A percentile compares a stretch with the other conserved stretches of the same genome.
These are phyloP conservation scores for Starmerella sp. DNA, from an alignment of 805 yeast genomes.

Conservation along the genomic window DNA sequence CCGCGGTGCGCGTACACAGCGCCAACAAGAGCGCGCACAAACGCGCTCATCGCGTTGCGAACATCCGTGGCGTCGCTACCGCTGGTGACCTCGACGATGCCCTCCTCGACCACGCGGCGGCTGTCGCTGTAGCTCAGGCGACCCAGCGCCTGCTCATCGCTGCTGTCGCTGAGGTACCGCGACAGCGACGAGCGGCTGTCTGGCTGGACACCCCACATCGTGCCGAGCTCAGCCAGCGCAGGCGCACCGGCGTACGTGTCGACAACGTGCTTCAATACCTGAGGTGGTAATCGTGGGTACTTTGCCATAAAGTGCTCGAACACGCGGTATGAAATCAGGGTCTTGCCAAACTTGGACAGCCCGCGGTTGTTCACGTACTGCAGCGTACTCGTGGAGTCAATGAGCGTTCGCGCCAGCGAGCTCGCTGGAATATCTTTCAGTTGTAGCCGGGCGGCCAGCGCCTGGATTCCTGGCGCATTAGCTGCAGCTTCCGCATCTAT, in stretches of 20 bases:
- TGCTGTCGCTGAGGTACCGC: constrained; percentile 57
- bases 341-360: constrained; percentile 70
- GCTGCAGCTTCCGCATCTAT: constrained; percentile 43
- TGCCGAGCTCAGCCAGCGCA: constrained; percentile 56
- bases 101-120: constrained; percentile 27
- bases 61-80: constrained; percentile 32
- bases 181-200: constrained; percentile 55
- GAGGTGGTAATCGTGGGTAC: constrained; percentile 84
- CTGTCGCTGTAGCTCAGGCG: constrained; percentile 23
- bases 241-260: constrained; percentile 62
- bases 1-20: constrained; percentile 70
- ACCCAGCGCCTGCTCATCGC: constrained; percentile 57
- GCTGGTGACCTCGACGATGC: constrained; percentile 24
- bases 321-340: constrained; percentile 61
- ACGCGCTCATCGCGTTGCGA: constrained; percentile 41
- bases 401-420: constrained; percentile 70
- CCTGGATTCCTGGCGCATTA: constrained; percentile 58
- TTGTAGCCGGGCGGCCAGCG: constrained; percentile 66
- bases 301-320: constrained; percentile 59
- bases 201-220: constrained; percentile 77
- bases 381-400: constrained; percentile 39
- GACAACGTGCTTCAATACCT: constrained; percentile 62
- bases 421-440: constrained; percentile 44
- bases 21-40: constrained; percentile 74
- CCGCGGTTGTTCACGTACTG: constrained; percentile 64